phyloP scores from a whole-genome alignment of 1,284 basidiomycete genomes.

The Tausonia pullulans region DNA sequence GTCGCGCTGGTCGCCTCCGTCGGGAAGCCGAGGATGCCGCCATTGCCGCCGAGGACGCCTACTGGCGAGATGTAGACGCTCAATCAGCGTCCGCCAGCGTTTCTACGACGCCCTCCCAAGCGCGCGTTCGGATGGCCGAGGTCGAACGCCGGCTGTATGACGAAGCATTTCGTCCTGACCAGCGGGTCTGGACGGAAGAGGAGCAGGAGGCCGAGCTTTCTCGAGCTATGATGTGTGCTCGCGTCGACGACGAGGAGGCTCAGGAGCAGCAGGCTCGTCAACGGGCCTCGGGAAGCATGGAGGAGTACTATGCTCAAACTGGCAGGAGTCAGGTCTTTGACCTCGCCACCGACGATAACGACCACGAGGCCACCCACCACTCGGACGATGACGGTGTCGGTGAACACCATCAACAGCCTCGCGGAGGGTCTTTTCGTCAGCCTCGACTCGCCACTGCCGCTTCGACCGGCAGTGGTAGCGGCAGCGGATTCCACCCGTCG shows the following conservation, averaged over 20 bases:
- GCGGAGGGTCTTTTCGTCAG: not conserved
- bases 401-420: not conserved
- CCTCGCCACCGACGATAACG: not conserved
- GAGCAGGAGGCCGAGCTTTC: not conserved
- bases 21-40: not conserved
- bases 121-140: too few relatives aligned
- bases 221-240: not conserved
- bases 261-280: not conserved
- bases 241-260: not conserved
- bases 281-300: not conserved
- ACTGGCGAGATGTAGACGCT: not conserved
- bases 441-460: not conserved
- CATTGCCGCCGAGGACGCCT: not conserved
- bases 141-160: not conserved
- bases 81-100: not conserved
- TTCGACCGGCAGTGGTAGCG: too few relatives aligned
- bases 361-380: not conserved
- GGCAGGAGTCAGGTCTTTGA: not conserved
- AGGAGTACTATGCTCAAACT: not conserved
- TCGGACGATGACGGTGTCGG: not conserved
- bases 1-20: slow-evolving; percentile 20
- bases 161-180: too few relatives aligned
- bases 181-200: not conserved
- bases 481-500: too few relatives aligned
- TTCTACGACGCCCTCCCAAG: too few relatives aligned